Evolutionary conservation across 192 early-diverging fungal genomes (phyloP).

Genomic region (Haplosporangium gracile): DNA sequence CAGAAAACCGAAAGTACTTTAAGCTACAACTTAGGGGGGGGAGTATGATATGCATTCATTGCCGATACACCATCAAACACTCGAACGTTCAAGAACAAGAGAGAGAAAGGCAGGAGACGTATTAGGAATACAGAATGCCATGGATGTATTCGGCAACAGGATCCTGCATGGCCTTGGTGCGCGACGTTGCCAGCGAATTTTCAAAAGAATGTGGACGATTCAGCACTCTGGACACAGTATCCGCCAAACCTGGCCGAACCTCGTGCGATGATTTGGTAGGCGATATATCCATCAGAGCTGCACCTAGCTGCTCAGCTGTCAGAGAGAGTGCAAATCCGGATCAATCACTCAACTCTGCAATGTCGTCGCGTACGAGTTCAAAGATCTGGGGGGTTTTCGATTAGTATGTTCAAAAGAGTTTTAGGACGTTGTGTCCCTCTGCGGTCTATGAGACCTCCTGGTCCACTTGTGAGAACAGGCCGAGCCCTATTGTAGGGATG

Average conservation of each 20-base stretch:
- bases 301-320: neutral
- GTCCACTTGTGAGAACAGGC: neutral
- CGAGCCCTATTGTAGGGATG: neutral
- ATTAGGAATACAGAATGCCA: conserved; percentile 20
- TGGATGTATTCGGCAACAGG: conserved; percentile 10
- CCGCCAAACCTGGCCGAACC: neutral
- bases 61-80: neutral
- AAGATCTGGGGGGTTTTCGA: neutral
- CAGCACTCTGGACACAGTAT: neutral
- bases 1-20: conserved; percentile 18
- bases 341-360: neutral
- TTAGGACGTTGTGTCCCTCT: neutral
- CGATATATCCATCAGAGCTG: neutral
- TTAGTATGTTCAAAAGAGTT: neutral
- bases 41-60: too few relatives aligned
- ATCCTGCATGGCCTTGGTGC: conserved; percentile 3
- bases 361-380: conserved; percentile 2
- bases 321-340: neutral
- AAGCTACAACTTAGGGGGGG: neutral
- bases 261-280: neutral
- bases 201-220: neutral
- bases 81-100: neutral
- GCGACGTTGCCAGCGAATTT: neutral
- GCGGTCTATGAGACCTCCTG: neutral
- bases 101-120: neutral